A percentile compares a stretch with the other conserved stretches of the same genome.
Evolutionary conservation across 2,329 filamentous ascomycete species (phyloP).

Genomic region (Aspergillus niger): DNA sequence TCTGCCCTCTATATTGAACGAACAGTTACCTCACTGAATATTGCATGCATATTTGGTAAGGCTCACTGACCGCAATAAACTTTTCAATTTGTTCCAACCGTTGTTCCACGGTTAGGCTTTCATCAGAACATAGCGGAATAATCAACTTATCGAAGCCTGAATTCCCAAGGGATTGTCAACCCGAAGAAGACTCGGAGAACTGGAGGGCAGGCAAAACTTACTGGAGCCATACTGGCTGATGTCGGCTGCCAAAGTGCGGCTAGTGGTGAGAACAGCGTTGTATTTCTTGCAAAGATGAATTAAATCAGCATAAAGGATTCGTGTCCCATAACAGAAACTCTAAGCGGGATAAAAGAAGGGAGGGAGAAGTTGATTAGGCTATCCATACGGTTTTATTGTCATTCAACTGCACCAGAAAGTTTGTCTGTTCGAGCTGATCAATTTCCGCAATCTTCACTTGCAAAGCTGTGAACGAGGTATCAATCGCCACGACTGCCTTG

Average conservation of each 20-base stretch:
- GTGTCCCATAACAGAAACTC: too few species aligned
- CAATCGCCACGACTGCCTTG: background rate
- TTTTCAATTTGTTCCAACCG: background rate
- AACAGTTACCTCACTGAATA: too few species aligned
- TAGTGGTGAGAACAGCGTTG: too few species aligned
- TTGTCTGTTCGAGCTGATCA: conserved; percentile 1
- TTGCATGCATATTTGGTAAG: background rate
- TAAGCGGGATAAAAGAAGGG: background rate
- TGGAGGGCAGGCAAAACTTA: too few species aligned
- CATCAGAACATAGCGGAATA: background rate
- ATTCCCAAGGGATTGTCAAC: background rate
- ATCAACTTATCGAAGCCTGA: conserved; percentile 1
- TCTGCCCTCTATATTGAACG: too few species aligned
- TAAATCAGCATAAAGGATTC: too few species aligned
- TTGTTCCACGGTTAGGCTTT: background rate
- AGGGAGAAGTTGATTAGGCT: background rate
- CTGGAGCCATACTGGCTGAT: too few species aligned
- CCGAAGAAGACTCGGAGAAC: background rate
- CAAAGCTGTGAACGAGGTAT: background rate
- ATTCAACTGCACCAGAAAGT: background rate
- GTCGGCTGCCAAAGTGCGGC: too few species aligned
- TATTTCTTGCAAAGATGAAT: too few species aligned
- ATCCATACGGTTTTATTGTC: background rate
- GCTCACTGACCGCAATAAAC: background rate
- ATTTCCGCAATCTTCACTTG: conserved; percentile 3